Evolutionary conservation across 768 basidiomycete species (phyloP).

Genomic region (Harrya chromipes): DNA sequence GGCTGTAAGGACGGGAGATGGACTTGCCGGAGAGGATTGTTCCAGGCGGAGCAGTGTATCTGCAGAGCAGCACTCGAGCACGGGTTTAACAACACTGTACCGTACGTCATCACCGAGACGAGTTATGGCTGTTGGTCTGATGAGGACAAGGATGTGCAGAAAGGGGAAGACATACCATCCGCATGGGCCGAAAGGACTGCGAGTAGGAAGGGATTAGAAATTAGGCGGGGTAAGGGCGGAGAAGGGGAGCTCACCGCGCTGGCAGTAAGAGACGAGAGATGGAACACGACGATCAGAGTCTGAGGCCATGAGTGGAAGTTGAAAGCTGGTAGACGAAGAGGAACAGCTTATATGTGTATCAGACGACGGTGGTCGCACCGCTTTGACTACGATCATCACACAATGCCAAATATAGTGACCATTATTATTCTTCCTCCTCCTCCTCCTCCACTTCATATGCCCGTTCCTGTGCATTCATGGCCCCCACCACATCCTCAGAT

Average conservation of each 20-base stretch:
- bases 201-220: slow-evolving; percentile 10
- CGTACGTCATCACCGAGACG: slow-evolving; percentile 60
- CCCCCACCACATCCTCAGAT: slow-evolving; percentile 75
- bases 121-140: slow-evolving; percentile 47
- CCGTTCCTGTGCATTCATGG: slow-evolving; percentile 75
- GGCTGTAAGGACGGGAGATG: slow-evolving; percentile 5
- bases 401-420: slow-evolving; percentile 16
- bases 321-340: neutral
- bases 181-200: slow-evolving; percentile 59
- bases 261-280: slow-evolving; percentile 65
- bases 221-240: slow-evolving; percentile 1
- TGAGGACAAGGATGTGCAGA: neutral
- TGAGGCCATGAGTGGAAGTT: slow-evolving; percentile 29
- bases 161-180: slow-evolving; percentile 47
- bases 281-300: slow-evolving; percentile 49
- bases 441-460: slow-evolving; percentile 44
- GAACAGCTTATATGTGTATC: no score
- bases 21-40: slow-evolving; percentile 62
- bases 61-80: slow-evolving; percentile 68
- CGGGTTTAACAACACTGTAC: slow-evolving; percentile 65
- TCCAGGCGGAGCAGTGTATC: slow-evolving; percentile 71
- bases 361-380: neutral
- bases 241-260: slow-evolving; percentile 53
- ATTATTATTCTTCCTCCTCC: slow-evolving; percentile 9
- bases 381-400: slow-evolving; percentile 16